phyloP scores from a whole-genome alignment of 129 eudicot species.

The Deinandra increscens region DNA sequence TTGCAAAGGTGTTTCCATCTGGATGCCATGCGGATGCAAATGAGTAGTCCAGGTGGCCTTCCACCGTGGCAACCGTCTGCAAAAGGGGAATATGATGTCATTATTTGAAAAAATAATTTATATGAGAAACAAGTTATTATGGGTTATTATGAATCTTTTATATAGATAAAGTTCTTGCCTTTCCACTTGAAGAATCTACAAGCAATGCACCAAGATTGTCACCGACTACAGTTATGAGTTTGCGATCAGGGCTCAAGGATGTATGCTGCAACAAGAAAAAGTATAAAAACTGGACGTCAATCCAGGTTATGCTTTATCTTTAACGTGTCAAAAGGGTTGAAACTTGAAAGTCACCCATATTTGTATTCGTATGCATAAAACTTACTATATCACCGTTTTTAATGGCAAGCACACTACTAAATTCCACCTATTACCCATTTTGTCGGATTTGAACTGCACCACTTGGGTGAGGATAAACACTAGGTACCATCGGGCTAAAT shows the following conservation, averaged over 20 bases:
- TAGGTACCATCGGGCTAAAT: too few species aligned
- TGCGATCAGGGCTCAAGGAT: constrained; percentile 77
- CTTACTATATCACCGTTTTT: too few species aligned
- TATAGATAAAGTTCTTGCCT: constrained; percentile 47
- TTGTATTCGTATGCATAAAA: too few species aligned
- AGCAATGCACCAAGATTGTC: constrained; percentile 74
- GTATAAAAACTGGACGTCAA: too few species aligned
- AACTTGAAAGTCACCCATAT: too few species aligned
- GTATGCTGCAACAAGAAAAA: constrained; percentile 65
- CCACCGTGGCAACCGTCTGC: constrained; percentile 67
- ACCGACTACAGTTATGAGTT: constrained; percentile 73
- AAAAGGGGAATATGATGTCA: background rate
- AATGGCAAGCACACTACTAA: too few species aligned
- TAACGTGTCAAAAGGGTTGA: too few species aligned
- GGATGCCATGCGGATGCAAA: constrained; percentile 63
- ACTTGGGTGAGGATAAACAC: too few species aligned
- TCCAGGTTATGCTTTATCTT: background rate
- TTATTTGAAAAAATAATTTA: background rate
- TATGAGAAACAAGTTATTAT: too few species aligned
- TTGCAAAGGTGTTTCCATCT: constrained; percentile 56
- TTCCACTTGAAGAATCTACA: constrained; percentile 68
- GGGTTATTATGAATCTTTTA: background rate
- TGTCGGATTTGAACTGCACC: too few species aligned
- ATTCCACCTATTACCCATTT: too few species aligned
- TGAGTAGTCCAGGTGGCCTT: constrained; percentile 83